Conservation (phyloP, 305 asterid genomes). For the Ilex paraguariensis region DNA sequence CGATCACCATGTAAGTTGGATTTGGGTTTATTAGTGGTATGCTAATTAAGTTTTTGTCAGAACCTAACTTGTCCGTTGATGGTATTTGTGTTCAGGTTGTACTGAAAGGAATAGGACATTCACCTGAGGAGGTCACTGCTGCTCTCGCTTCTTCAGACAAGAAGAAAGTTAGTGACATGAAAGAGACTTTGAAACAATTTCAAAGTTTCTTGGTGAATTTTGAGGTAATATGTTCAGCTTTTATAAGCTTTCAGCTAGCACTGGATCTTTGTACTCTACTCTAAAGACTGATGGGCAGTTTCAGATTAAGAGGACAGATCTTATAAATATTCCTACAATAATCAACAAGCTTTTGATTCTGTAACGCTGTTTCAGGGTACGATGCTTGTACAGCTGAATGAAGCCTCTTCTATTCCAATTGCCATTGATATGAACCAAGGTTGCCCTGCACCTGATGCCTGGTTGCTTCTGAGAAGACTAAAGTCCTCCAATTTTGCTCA, state of each 20-base stretch:
- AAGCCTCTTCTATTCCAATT: slow-evolving; percentile 42
- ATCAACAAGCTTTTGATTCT: background rate
- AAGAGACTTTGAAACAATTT: slow-evolving; percentile 51
- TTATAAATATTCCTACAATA: background rate
- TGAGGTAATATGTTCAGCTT: slow-evolving; percentile 43
- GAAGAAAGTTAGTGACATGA: slow-evolving; percentile 35
- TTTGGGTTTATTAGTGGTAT: background rate
- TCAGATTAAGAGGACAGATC: background rate
- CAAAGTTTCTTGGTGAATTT: slow-evolving; percentile 62
- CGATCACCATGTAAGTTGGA: slow-evolving; percentile 59
- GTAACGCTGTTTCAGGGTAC: slow-evolving; percentile 43
- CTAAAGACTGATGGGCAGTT: background rate
- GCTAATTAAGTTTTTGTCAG: slow-evolving; percentile 10
- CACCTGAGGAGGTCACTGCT: slow-evolving; percentile 63
- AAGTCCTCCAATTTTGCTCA: slow-evolving; percentile 23
- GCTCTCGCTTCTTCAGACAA: slow-evolving; percentile 52
- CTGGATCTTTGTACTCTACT: background rate
- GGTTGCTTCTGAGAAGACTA: slow-evolving; percentile 62
- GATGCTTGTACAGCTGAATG: slow-evolving; percentile 52
- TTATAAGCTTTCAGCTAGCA: background rate
- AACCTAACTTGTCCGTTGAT: slow-evolving; percentile 16
- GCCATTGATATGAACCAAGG: slow-evolving; percentile 80
- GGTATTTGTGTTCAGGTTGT: slow-evolving; percentile 49
- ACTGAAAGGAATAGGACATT: slow-evolving; percentile 47
- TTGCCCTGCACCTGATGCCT: slow-evolving; percentile 60